phyloP scores from a whole-genome alignment of 78 protist species.

The Dictyostelium firmibasis region DNA sequence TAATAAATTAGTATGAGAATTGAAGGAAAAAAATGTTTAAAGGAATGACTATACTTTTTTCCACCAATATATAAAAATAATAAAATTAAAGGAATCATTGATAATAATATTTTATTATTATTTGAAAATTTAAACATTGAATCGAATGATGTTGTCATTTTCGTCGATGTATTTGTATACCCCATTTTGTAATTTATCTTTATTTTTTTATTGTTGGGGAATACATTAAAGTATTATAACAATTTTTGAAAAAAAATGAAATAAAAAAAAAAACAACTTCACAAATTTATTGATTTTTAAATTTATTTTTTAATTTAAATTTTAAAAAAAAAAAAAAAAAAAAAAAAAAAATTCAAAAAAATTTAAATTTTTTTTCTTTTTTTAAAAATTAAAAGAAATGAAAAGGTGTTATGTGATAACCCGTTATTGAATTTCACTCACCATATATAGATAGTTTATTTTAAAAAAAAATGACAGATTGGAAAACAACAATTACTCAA shows the following conservation, averaged over 20 bases:
- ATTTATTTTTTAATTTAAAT: not conserved
- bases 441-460: not conserved
- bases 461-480: not conserved
- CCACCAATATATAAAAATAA: slow-evolving; percentile 25
- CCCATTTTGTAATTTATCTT: not conserved
- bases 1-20: too few species aligned
- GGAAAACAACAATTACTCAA: not conserved
- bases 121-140: slow-evolving; percentile 48
- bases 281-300: not conserved
- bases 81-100: slow-evolving; percentile 14
- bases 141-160: slow-evolving; percentile 18
- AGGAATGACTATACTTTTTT: not conserved
- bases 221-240: not conserved
- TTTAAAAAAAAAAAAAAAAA: not conserved
- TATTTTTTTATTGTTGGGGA: not conserved
- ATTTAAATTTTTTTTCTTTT: not conserved
- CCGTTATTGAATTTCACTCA: not conserved
- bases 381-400: not conserved
- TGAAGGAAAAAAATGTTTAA: too few species aligned
- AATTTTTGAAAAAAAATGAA: not conserved
- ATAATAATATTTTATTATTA: slow-evolving; percentile 3
- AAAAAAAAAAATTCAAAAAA: not conserved
- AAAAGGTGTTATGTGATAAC: not conserved
- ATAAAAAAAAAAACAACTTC: not conserved
- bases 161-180: not conserved